These are phyloP conservation scores for Carex scoparia DNA, from an alignment of 176 grass and related monocot genomes.

Conservation along the genomic window DNA sequence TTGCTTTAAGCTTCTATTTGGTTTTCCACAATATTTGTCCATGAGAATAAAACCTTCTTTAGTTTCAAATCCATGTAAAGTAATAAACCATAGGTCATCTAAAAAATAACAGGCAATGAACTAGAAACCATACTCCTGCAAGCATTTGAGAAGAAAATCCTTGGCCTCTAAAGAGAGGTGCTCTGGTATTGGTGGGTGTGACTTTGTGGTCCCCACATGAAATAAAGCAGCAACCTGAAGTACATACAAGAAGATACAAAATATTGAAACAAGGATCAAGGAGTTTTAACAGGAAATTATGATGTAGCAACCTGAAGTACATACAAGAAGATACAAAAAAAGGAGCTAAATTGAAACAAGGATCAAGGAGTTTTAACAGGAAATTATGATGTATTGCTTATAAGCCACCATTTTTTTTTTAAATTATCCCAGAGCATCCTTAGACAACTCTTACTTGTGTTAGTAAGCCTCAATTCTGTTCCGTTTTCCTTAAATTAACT, in stretches of 20 bases:
- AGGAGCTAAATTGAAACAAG: background rate
- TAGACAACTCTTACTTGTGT: background rate
- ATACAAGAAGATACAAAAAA: background rate
- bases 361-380: background rate
- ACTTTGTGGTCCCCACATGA: slow-evolving; percentile 96
- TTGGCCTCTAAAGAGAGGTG: slow-evolving; percentile 84
- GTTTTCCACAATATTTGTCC: slow-evolving; percentile 17
- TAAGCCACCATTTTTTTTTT: too few species aligned
- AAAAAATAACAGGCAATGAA: slow-evolving; percentile 22
- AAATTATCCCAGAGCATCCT: background rate
- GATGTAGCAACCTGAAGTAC: slow-evolving; percentile 55
- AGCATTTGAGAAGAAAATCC: slow-evolving; percentile 97
- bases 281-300: background rate
- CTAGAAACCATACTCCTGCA: slow-evolving; percentile 73
- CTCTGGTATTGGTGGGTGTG: slow-evolving; percentile 97
- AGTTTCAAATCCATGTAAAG: slow-evolving; percentile 21
- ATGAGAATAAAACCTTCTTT: background rate
- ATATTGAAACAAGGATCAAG: background rate
- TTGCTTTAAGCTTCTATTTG: background rate
- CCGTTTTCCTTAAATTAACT: background rate
- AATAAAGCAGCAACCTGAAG: slow-evolving; percentile 93
- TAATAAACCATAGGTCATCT: background rate
- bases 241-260: slow-evolving; percentile 1
- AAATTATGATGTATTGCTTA: background rate
- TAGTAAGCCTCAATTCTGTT: background rate